Conservation (phyloP, 78 protist genomes). For the Speleostelium caveatum region DNA sequence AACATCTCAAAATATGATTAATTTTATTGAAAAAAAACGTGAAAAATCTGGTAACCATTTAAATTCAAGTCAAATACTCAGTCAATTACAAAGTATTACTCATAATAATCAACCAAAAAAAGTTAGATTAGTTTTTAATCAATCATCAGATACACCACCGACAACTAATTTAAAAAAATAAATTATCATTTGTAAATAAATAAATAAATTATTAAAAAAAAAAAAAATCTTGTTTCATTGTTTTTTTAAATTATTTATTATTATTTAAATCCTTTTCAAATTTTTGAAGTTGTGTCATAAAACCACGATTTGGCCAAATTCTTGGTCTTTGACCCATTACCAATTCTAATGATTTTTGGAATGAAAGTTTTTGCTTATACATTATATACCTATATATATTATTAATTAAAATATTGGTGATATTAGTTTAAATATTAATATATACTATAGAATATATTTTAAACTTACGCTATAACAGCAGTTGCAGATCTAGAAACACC, state of each 20-base stretch:
- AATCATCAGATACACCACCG: no score
- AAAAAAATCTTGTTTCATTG: no score
- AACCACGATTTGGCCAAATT: constrained; percentile 70
- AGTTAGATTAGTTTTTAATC: background rate
- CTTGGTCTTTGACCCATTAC: constrained; percentile 46
- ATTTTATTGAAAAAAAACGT: no score
- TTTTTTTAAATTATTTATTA: no score
- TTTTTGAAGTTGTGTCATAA: constrained; percentile 33
- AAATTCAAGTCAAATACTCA: background rate
- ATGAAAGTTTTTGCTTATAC: constrained; percentile 12
- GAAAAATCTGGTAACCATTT: background rate
- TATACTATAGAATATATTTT: background rate
- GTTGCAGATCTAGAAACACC: constrained; percentile 73
- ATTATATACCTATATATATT: constrained; percentile 34
- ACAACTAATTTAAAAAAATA: no score
- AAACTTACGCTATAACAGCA: constrained; percentile 57
- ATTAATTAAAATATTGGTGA: background rate
- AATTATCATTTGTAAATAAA: no score
- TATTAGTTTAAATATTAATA: no score
- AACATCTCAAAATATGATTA: no score
- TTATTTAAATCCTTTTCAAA: constrained; percentile 9
- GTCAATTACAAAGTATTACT: background rate
- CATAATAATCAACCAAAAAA: background rate
- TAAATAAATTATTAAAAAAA: no score
- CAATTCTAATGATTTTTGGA: constrained; percentile 36